Conservation (phyloP, 495 filamentous ascomycete genomes). For the Rusavskia elegans region DNA sequence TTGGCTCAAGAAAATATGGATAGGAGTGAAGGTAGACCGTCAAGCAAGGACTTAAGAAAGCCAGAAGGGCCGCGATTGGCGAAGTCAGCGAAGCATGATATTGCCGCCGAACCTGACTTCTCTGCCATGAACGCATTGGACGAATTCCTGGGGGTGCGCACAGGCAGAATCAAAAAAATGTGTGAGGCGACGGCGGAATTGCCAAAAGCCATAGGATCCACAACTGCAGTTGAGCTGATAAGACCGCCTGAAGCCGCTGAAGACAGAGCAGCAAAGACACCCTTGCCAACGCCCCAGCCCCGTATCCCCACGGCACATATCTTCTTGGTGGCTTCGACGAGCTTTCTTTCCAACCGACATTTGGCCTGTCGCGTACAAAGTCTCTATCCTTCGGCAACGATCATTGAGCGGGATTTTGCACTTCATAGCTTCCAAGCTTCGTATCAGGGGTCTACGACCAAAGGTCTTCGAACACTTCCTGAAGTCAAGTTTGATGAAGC, state of each 20-base stretch:
- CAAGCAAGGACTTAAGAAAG: background rate
- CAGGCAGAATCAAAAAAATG: constrained; percentile 5
- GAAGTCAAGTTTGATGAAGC: constrained; percentile 35
- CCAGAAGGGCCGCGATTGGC: background rate
- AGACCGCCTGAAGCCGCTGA: background rate
- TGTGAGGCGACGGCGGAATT: background rate
- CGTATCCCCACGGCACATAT: constrained; percentile 5
- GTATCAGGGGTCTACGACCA: no score
- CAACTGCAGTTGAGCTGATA: no score
- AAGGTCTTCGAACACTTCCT: background rate
- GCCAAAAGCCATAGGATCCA: background rate
- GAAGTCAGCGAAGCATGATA: background rate
- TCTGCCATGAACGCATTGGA: constrained; percentile 22
- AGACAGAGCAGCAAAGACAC: background rate
- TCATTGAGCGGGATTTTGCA: constrained; percentile 46
- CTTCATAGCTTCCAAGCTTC: background rate
- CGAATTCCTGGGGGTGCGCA: constrained; percentile 27
- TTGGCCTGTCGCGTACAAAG: constrained; percentile 31
- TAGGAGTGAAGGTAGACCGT: background rate
- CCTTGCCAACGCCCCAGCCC: constrained; percentile 6
- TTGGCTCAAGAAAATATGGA: no score
- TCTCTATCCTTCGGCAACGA: constrained; percentile 31
- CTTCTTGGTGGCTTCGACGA: constrained; percentile 32
- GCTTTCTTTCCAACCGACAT: constrained; percentile 25
- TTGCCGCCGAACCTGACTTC: background rate